Conservation (phyloP, 2,329 filamentous ascomycete species). For the Botrytis elliptica region DNA sequence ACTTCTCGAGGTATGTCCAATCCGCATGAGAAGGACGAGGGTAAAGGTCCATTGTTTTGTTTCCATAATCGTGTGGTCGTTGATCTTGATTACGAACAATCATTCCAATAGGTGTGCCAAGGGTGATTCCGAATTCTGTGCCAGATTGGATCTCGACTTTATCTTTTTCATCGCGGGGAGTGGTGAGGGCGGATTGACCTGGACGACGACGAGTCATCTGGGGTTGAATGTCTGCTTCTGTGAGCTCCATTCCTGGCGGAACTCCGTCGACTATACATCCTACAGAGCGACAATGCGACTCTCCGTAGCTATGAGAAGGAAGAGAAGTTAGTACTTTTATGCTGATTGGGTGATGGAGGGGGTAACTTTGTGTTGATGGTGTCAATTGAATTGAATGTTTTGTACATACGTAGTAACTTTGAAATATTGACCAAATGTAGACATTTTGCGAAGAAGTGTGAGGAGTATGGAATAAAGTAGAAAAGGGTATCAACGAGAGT, state of each 20-base stretch:
- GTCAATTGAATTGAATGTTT: constrained; percentile 16
- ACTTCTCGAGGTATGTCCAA: constrained; percentile 97
- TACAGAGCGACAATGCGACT: constrained; percentile 89
- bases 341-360: background rate
- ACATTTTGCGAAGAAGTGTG: constrained; percentile 58
- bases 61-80: constrained; percentile 85
- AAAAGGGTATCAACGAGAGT: background rate
- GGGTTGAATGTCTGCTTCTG: constrained; percentile 85
- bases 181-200: constrained; percentile 86
- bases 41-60: constrained; percentile 85
- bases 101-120: constrained; percentile 88
- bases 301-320: constrained; percentile 55
- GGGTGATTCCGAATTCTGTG: constrained; percentile 82
- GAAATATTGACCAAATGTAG: constrained; percentile 82
- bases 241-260: constrained; percentile 83
- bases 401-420: constrained; percentile 66
- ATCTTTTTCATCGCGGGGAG: constrained; percentile 90
- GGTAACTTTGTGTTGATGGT: background rate
- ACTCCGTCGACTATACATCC: constrained; percentile 93
- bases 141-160: constrained; percentile 89
- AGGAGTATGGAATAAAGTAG: constrained; percentile 5
- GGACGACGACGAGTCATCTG: constrained; percentile 89
- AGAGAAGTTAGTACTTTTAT: constrained; percentile 18
- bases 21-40: constrained; percentile 92
- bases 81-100: constrained; percentile 91